Conservation (phyloP, 1,284 basidiomycete species). For the Malassezia japonica region DNA sequence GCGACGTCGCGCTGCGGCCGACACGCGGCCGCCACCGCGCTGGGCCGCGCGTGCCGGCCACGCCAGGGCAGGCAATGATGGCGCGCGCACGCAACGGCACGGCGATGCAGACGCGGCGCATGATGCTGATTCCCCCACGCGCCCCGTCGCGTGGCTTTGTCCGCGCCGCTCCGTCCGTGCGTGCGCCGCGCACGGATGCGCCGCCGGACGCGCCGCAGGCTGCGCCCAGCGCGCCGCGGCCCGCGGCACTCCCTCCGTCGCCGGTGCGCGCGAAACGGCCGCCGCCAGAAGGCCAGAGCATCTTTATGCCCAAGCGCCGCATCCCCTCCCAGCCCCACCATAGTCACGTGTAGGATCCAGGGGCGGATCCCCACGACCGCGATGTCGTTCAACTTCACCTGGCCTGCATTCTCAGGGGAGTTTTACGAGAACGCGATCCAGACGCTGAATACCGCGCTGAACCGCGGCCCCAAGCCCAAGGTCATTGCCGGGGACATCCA, state of each 20-base stretch:
- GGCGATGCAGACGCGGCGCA: slow-evolving; percentile 11
- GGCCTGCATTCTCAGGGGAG: slow-evolving; percentile 70
- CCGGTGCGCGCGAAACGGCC: not conserved
- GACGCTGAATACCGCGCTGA: slow-evolving; percentile 50
- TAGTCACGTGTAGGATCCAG: not conserved
- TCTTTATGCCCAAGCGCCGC: slow-evolving; percentile 6
- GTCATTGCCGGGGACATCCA: slow-evolving; percentile 95
- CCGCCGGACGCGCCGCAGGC: not conserved
- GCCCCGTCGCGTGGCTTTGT: not conserved
- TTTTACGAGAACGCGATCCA: slow-evolving; percentile 51
- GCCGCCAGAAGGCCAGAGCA: not conserved
- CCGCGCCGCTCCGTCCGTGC: not conserved
- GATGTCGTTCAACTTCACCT: slow-evolving; percentile 96
- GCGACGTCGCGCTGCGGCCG: slow-evolving; percentile 15
- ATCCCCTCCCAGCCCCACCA: not conserved
- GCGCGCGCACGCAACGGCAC: slow-evolving; percentile 8
- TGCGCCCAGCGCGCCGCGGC: not conserved
- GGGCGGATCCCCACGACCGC: not conserved
- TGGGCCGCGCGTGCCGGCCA: not conserved
- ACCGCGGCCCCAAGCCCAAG: slow-evolving; percentile 63
- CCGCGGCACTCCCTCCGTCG: not conserved
- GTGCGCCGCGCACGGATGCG: not conserved
- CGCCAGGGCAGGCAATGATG: slow-evolving; percentile 13
- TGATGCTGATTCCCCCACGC: slow-evolving; percentile 10
- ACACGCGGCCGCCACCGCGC: not conserved